Conservation (phyloP, 78 protist genomes). For the Monocercomonoides exilis region DNA sequence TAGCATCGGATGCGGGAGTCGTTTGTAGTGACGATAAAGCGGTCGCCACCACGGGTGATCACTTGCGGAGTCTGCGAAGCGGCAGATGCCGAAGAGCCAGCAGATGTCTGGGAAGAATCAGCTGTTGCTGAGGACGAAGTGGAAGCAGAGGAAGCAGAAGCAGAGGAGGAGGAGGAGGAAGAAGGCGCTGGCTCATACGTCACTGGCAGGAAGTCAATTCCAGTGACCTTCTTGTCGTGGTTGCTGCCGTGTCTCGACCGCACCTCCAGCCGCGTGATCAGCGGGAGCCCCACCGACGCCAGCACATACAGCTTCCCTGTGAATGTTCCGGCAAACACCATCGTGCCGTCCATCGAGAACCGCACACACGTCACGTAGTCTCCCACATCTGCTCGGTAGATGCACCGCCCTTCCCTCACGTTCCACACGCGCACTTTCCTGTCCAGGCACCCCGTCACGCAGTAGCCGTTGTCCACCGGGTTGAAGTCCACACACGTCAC, state of each 20-base stretch:
- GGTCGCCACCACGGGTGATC: background rate
- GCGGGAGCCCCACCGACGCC: background rate
- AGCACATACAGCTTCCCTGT: background rate
- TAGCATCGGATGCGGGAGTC: slow-evolving; percentile 9
- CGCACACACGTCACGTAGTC: background rate
- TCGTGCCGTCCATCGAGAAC: slow-evolving; percentile 1
- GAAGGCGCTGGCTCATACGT: background rate
- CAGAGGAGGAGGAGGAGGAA: background rate
- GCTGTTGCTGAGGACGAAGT: background rate
- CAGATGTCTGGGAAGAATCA: background rate
- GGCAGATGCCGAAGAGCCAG: background rate
- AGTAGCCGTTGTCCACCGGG: slow-evolving; percentile 14
- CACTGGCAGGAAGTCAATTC: slow-evolving; percentile 1
- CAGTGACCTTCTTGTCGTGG: slow-evolving; percentile 12
- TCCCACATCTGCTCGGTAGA: background rate
- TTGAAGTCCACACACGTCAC: background rate
- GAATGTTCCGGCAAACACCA: slow-evolving; percentile 7
- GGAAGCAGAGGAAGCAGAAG: background rate
- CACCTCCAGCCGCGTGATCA: background rate
- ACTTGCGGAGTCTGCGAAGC: background rate
- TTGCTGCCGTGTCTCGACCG: slow-evolving; percentile 2
- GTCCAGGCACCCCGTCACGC: slow-evolving; percentile 5
- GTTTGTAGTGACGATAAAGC: background rate
- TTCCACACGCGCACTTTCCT: background rate
- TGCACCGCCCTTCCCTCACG: background rate